These are phyloP conservation scores for Mycosphaerella sp. DNA, from an alignment of 2,329 filamentous ascomycete species.

Conservation along the genomic window DNA sequence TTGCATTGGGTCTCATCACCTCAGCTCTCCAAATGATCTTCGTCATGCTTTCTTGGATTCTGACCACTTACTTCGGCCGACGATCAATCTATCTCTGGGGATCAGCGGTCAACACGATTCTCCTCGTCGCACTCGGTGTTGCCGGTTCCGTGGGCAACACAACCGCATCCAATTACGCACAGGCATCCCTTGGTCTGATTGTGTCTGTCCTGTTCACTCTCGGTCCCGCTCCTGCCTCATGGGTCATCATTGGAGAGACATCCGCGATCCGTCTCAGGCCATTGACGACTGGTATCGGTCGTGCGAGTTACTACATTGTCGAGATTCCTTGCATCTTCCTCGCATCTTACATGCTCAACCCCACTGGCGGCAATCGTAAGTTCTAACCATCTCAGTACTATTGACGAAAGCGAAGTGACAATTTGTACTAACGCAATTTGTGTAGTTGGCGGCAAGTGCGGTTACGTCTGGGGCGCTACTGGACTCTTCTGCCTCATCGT, in stretches of 20 bases:
- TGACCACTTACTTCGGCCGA: conserved; percentile 58
- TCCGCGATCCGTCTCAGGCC: conserved; percentile 59
- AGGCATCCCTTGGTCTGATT: conserved; percentile 58
- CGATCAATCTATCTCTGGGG: conserved; percentile 61
- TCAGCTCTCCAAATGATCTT: conserved; percentile 57
- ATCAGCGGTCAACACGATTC: conserved; percentile 47
- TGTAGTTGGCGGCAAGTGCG: conserved; percentile 48
- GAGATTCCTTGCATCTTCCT: conserved; percentile 62
- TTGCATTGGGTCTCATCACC: conserved; percentile 58
- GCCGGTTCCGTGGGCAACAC: conserved; percentile 46
- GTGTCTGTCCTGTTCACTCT: conserved; percentile 60
- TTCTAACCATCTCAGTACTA: conserved; percentile 5
- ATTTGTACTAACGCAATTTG: conserved; percentile 25
- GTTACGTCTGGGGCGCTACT: conserved; percentile 56
- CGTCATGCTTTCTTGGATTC: conserved; percentile 62
- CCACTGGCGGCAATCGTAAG: conserved; percentile 31
- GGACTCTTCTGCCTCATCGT: conserved; percentile 50
- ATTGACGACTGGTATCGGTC: conserved; percentile 60
- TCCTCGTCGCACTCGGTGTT: conserved; percentile 55
- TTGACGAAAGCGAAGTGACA: background rate
- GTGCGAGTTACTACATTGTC: conserved; percentile 57
- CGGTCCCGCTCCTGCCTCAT: conserved; percentile 58
- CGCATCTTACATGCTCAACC: conserved; percentile 53
- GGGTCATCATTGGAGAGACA: conserved; percentile 62
- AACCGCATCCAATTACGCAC: conserved; percentile 45